Conservation (phyloP, 225 moss, liverwort and hornwort genomes). For the Anthoceros angustus region DNA sequence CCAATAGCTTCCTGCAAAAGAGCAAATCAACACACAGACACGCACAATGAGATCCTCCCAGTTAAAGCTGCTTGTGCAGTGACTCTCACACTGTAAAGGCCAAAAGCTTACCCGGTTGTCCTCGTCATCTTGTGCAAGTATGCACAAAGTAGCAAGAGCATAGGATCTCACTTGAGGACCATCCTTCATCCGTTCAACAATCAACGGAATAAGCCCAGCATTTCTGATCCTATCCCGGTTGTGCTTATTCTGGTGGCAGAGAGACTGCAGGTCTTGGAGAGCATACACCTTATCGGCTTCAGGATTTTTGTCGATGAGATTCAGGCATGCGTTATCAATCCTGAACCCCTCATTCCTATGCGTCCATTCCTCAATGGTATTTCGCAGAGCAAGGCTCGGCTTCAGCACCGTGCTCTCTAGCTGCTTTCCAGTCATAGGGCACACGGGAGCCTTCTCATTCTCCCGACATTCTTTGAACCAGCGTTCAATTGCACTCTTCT, state of each 20-base stretch:
- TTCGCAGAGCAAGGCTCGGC: slow-evolving; percentile 77
- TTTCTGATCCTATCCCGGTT: slow-evolving; percentile 57
- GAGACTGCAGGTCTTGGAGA: slow-evolving; percentile 57
- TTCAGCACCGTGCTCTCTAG: slow-evolving; percentile 43
- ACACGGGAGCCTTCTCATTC: slow-evolving; percentile 36
- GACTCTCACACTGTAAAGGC: not conserved
- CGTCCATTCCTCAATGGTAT: slow-evolving; percentile 97
- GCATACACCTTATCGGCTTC: slow-evolving; percentile 53
- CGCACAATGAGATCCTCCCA: not conserved
- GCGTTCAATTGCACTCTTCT: slow-evolving; percentile 60
- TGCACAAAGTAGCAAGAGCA: slow-evolving; percentile 42
- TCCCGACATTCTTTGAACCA: slow-evolving; percentile 81
- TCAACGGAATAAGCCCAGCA: slow-evolving; percentile 56
- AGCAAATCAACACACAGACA: not conserved
- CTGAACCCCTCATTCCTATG: slow-evolving; percentile 54
- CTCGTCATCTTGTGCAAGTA: slow-evolving; percentile 63
- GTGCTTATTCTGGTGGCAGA: slow-evolving; percentile 41
- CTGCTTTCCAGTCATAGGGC: slow-evolving; percentile 64
- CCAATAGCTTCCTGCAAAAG: slow-evolving; percentile 51
- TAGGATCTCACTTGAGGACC: slow-evolving; percentile 44
- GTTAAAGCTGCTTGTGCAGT: not conserved
- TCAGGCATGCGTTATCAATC: slow-evolving; percentile 43
- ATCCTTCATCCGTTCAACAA: slow-evolving; percentile 57
- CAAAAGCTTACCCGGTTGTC: slow-evolving; percentile 32
- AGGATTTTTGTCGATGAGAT: slow-evolving; percentile 27